These are phyloP conservation scores for Marasmius tenuissimus DNA, from an alignment of 1,284 basidiomycete species.

Conservation along the genomic window DNA sequence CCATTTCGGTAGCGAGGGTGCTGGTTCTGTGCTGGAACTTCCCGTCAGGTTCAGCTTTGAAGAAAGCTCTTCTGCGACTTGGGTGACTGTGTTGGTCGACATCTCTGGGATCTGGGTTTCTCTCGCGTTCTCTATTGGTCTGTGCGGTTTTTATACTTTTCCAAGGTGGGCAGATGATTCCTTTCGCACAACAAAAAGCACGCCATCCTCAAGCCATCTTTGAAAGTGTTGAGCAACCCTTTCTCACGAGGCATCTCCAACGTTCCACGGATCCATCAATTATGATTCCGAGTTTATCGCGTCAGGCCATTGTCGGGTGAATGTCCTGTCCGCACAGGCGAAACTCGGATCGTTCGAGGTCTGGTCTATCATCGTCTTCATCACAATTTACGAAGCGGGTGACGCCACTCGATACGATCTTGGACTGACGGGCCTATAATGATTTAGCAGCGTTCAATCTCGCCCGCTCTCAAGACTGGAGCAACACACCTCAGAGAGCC, in stretches of 20 bases:
- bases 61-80: neutral
- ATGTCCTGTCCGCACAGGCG: too few relatives aligned
- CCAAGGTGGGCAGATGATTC: neutral
- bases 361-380: too few relatives aligned
- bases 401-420: too few relatives aligned
- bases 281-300: neutral
- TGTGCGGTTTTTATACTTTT: neutral
- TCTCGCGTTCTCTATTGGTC: neutral
- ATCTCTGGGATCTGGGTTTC: neutral
- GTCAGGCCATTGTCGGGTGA: too few relatives aligned
- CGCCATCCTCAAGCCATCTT: neutral
- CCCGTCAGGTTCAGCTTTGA: neutral
- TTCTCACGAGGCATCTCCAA: neutral
- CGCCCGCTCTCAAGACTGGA: too few relatives aligned
- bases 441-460: too few relatives aligned
- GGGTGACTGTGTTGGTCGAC: neutral
- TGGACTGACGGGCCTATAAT: too few relatives aligned
- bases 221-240: neutral
- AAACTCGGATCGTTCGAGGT: too few relatives aligned
- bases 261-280: too few relatives aligned
- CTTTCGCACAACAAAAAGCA: neutral
- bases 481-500: too few relatives aligned
- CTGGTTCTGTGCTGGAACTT: neutral
- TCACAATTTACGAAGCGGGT: too few relatives aligned
- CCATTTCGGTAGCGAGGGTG: constrained; percentile 18